Conservation (phyloP, 1,284 basidiomycete genomes). For the Leccinum solheimii region DNA sequence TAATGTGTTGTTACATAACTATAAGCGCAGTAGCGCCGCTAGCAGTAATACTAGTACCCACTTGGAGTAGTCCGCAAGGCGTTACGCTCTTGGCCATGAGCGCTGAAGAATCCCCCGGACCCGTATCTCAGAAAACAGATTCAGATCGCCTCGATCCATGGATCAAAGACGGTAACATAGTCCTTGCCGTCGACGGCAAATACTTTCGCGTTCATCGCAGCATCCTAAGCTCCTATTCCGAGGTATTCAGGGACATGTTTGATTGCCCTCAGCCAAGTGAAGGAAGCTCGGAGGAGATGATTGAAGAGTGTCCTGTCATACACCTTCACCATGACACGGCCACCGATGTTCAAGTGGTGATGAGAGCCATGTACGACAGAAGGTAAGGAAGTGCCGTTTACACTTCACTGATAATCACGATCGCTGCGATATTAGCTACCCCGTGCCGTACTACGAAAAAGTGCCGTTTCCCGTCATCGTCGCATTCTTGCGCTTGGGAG, state of each 20-base stretch:
- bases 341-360: conserved; percentile 17
- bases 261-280: background rate
- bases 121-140: conserved; percentile 3
- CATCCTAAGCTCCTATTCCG: conserved; percentile 9
- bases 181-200: conserved; percentile 14
- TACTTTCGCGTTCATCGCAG: conserved; percentile 18
- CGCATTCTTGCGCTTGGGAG: conserved; percentile 21
- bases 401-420: background rate
- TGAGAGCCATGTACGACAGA: conserved; percentile 21
- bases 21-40: too few species aligned
- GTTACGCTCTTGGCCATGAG: background rate
- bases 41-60: too few species aligned
- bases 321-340: conserved; percentile 16
- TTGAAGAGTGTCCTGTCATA: conserved; percentile 24
- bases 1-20: too few species aligned
- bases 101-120: background rate
- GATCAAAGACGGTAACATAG: conserved; percentile 13
- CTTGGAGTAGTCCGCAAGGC: too few species aligned
- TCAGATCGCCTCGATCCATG: conserved; percentile 16
- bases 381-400: conserved; percentile 6
- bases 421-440: conserved; percentile 7
- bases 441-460: conserved; percentile 3
- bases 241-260: conserved; percentile 18
- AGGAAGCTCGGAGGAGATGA: background rate
- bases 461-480: conserved; percentile 5